Evolutionary conservation across 352 stramenopile genomes (phyloP).

Genomic region (Lagenidium sp.): DNA sequence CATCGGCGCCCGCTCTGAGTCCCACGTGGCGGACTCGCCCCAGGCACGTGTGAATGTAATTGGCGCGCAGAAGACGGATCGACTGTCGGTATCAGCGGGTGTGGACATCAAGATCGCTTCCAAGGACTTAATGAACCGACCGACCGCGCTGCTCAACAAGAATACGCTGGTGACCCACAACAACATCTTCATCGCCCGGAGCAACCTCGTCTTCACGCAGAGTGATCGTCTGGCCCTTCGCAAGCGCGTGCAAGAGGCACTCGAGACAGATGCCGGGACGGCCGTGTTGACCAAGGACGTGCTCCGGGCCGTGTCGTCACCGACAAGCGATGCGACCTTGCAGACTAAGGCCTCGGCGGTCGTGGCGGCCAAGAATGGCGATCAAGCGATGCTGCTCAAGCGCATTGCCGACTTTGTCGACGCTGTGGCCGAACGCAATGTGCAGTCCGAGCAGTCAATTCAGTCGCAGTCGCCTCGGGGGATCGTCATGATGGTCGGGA

Average conservation of each 20-base stretch:
- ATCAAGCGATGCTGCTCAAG: not conserved
- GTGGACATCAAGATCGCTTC: not conserved
- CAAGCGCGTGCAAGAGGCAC: conserved; percentile 2
- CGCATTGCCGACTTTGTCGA: conserved; percentile 9
- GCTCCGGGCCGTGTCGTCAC: conserved; percentile 1
- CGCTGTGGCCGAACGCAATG: not conserved
- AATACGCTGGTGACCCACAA: conserved; percentile 15
- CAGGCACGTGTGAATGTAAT: not conserved
- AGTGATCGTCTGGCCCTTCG: conserved; percentile 8
- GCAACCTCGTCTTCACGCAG: conserved; percentile 10
- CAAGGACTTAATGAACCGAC: conserved; percentile 5
- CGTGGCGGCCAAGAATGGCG: conserved; percentile 3
- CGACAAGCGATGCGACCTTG: conserved; percentile 4
- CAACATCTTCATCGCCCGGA: conserved; percentile 11
- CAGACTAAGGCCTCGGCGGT: conserved; percentile 13
- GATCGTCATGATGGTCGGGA: not conserved
- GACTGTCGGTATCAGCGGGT: not conserved
- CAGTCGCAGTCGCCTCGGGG: not conserved
- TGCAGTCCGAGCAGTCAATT: not conserved
- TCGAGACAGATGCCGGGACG: not conserved
- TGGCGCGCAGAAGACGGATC: conserved; percentile 1
- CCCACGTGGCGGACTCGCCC: not conserved
- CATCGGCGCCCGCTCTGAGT: not conserved
- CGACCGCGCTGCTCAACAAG: conserved; percentile 16
- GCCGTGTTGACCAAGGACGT: not conserved